These are phyloP conservation scores for Huntiella abstrusa DNA, from an alignment of 2,329 filamentous ascomycete genomes.

Conservation along the genomic window DNA sequence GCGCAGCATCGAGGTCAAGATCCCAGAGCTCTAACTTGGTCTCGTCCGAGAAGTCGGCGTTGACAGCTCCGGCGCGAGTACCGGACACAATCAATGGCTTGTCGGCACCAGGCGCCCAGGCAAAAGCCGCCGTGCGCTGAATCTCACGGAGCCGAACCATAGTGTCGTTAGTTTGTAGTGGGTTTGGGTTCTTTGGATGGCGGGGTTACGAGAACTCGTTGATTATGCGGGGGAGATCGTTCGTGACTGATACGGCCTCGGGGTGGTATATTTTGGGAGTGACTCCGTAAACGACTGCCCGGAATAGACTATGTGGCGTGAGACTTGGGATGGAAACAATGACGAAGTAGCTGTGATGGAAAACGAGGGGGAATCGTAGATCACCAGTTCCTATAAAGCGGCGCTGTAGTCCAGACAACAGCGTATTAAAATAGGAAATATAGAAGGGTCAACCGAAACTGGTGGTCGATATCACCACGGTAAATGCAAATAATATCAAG, in stretches of 20 bases:
- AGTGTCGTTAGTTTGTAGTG: neutral
- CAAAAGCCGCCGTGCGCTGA: slow-evolving; percentile 87
- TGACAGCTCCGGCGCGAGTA: slow-evolving; percentile 84
- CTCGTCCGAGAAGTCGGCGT: slow-evolving; percentile 94
- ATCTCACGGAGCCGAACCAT: slow-evolving; percentile 98
- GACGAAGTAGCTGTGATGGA: neutral
- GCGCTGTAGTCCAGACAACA: slow-evolving; percentile 9
- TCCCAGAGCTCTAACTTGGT: slow-evolving; percentile 96
- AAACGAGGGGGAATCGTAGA: neutral
- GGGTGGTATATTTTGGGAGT: neutral
- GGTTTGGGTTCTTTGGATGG: neutral
- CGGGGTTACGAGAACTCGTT: too few species aligned
- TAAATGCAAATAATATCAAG: neutral
- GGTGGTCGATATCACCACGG: neutral
- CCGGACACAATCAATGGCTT: slow-evolving; percentile 79
- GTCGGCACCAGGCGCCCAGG: slow-evolving; percentile 72
- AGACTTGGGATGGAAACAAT: too few species aligned
- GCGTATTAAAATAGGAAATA: neutral
- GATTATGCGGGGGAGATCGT: neutral
- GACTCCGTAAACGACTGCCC: too few species aligned
- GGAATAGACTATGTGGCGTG: too few species aligned
- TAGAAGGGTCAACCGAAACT: neutral
- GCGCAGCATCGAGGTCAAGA: slow-evolving; percentile 58
- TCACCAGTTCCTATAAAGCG: neutral
- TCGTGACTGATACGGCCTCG: neutral